These are phyloP conservation scores for Trichoderma asperelloides DNA, from an alignment of 495 filamentous ascomycete genomes.

Conservation along the genomic window DNA sequence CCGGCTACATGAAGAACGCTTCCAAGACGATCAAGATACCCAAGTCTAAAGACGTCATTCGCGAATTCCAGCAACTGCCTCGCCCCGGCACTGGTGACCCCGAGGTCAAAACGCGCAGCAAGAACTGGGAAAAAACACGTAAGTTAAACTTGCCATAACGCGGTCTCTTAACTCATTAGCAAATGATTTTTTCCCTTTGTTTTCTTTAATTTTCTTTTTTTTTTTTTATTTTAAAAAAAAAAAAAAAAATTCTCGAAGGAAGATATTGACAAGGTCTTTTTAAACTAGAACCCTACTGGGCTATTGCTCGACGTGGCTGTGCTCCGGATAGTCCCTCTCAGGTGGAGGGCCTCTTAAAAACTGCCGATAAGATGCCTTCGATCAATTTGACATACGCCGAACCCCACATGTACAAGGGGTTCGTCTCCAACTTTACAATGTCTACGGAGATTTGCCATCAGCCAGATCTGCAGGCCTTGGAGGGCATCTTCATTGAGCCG, in stretches of 20 bases:
- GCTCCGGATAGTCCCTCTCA: conserved; percentile 51
- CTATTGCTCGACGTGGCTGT: conserved; percentile 51
- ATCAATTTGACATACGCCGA: conserved; percentile 31
- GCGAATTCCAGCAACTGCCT: conserved; percentile 25
- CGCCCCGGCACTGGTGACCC: conserved; percentile 21
- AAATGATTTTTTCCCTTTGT: background rate
- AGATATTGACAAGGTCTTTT: conserved; percentile 17
- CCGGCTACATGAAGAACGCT: conserved; percentile 46
- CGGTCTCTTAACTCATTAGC: background rate
- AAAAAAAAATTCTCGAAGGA: background rate
- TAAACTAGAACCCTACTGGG: conserved; percentile 48
- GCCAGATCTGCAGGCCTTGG: conserved; percentile 43
- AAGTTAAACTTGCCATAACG: conserved; percentile 19
- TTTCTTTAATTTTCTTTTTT: background rate
- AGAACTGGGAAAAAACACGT: conserved; percentile 37
- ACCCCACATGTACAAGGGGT: conserved; percentile 43
- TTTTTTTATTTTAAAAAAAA: no score
- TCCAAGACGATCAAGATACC: conserved; percentile 36
- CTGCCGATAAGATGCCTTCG: conserved; percentile 31
- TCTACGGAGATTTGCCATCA: conserved; percentile 58
- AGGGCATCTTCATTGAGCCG: conserved; percentile 61
- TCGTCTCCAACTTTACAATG: conserved; percentile 56
- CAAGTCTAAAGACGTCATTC: conserved; percentile 22
- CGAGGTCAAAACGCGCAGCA: conserved; percentile 19
- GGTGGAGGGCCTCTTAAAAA: conserved; percentile 28